Evolutionary conservation across 2,329 filamentous ascomycete genomes (phyloP).

Genomic region (Calonectria honghensis): DNA sequence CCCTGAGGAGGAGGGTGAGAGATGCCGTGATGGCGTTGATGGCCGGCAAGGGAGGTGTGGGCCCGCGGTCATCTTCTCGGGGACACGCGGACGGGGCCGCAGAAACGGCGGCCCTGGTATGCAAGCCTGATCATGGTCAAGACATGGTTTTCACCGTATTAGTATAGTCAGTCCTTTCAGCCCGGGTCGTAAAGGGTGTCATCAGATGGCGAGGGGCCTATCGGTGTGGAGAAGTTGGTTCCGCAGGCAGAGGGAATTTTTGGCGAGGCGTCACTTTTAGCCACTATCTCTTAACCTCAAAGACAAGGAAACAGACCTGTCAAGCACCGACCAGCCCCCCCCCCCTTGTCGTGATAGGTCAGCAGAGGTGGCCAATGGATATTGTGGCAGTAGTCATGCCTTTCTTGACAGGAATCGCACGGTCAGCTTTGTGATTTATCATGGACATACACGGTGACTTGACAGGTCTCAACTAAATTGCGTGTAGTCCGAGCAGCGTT

Average conservation of each 20-base stretch:
- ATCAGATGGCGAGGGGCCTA: slow-evolving; percentile 19
- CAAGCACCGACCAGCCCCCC: background rate
- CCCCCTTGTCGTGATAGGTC: background rate
- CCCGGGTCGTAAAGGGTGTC: background rate
- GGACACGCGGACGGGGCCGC: slow-evolving; percentile 55
- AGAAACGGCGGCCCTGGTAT: slow-evolving; percentile 44
- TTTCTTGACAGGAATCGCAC: slow-evolving; percentile 11
- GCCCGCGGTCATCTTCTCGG: slow-evolving; percentile 39
- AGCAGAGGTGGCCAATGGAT: slow-evolving; percentile 25
- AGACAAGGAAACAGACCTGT: background rate
- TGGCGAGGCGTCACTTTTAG: slow-evolving; percentile 19
- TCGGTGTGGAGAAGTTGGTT: slow-evolving; percentile 37
- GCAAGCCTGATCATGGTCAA: slow-evolving; percentile 46
- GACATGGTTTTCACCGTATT: slow-evolving; percentile 29
- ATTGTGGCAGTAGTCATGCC: slow-evolving; percentile 15
- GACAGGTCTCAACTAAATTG: slow-evolving; percentile 28
- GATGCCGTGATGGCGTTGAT: slow-evolving; percentile 34
- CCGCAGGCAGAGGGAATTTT: slow-evolving; percentile 35
- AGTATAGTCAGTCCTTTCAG: slow-evolving; percentile 2
- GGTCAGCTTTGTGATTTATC: slow-evolving; percentile 5
- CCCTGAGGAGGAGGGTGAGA: slow-evolving; percentile 39
- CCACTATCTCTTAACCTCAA: slow-evolving; percentile 11
- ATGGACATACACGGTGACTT: background rate
- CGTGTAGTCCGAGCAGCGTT: background rate
- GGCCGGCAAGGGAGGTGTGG: slow-evolving; percentile 29